A percentile compares a stretch with the other conserved stretches of the same genome.
Evolutionary conservation across 176 grass and related monocot genomes (phyloP).

Genomic region (Musa schizocarpa): DNA sequence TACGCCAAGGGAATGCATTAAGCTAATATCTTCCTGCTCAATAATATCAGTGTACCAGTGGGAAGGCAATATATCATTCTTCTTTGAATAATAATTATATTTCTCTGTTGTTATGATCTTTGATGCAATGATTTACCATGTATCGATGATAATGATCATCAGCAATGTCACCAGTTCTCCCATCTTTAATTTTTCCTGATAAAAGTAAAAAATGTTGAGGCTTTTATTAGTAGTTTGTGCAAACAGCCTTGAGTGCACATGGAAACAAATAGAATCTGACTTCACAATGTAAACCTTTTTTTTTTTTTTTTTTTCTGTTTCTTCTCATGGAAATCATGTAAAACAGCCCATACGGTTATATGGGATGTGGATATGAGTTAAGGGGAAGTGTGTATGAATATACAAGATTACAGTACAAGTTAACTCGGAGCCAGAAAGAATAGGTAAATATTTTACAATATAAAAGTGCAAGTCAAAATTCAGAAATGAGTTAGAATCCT

Average conservation of each 20-base stretch:
- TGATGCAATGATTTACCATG: constrained; percentile 22
- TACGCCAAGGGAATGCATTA: constrained; percentile 43
- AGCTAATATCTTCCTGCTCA: constrained; percentile 44
- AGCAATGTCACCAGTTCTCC: constrained; percentile 37
- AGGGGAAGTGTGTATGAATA: too few species aligned
- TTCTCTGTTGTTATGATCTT: neutral
- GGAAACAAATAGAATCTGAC: neutral
- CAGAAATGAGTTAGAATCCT: too few species aligned
- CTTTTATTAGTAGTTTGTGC: neutral
- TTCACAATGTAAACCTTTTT: neutral
- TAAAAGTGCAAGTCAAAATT: too few species aligned
- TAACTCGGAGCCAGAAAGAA: neutral
- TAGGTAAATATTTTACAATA: too few species aligned
- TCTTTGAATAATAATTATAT: neutral
- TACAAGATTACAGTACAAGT: too few species aligned
- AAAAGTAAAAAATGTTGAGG: neutral
- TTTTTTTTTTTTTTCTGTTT: neutral
- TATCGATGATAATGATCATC: constrained; percentile 52
- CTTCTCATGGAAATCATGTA: neutral
- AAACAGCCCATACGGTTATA: neutral
- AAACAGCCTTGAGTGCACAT: neutral
- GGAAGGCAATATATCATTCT: neutral
- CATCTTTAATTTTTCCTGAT: constrained; percentile 41
- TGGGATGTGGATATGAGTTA: too few species aligned
- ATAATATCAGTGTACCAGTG: neutral